Percentiles rank a stretch among this genome's conserved stretches.
phyloP scores from a whole-genome alignment of 306 rosid genomes.

The Argentina anserina region DNA sequence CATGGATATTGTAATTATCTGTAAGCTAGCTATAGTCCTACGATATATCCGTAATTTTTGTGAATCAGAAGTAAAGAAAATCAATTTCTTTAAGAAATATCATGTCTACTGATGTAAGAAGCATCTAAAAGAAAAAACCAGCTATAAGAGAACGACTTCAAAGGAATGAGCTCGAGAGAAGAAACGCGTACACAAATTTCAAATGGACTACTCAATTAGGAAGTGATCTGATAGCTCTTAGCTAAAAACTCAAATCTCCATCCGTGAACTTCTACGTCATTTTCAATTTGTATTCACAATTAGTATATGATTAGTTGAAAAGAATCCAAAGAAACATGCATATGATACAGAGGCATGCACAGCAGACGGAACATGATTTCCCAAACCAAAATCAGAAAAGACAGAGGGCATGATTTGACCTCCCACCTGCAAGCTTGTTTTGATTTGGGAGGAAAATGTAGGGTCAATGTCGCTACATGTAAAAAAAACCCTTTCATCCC shows the following conservation, averaged over 20 bases:
- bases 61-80: too few relatives aligned
- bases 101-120: too few relatives aligned
- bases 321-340: conserved; percentile 56
- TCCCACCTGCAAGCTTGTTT: conserved; percentile 26
- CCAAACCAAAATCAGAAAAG: background rate
- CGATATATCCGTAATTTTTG: too few relatives aligned
- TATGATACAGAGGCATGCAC: background rate
- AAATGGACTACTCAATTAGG: background rate
- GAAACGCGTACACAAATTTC: too few relatives aligned
- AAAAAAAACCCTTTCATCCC: background rate
- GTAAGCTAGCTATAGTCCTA: too few relatives aligned
- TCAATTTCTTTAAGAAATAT: too few relatives aligned
- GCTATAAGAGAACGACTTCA: too few relatives aligned
- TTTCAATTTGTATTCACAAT: background rate
- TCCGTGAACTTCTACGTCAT: background rate
- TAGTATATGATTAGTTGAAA: conserved; percentile 23
- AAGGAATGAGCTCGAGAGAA: too few relatives aligned
- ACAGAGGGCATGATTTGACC: conserved; percentile 44
- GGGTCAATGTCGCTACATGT: conserved; percentile 2
- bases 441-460: conserved; percentile 5
- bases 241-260: background rate
- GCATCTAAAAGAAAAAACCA: too few relatives aligned
- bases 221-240: background rate
- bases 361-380: background rate
- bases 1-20: too few relatives aligned